These are phyloP conservation scores for Penicillium hesseltinei DNA, from an alignment of 2,329 filamentous ascomycete species.

Conservation along the genomic window DNA sequence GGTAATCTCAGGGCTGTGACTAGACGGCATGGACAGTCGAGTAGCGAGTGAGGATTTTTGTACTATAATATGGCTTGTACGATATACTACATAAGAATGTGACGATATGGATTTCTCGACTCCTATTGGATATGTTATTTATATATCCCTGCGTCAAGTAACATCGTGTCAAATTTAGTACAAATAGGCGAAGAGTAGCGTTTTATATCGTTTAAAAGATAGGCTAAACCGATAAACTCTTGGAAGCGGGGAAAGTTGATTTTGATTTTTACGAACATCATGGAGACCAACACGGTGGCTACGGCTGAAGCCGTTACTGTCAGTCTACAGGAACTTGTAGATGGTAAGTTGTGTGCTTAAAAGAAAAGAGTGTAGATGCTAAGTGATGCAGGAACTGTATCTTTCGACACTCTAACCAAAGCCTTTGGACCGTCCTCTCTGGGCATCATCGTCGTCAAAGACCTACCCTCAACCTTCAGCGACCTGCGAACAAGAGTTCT, in stretches of 20 bases:
- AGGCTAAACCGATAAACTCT: background rate
- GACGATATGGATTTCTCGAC: background rate
- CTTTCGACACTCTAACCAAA: slow-evolving; percentile 49
- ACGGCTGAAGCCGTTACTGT: slow-evolving; percentile 45
- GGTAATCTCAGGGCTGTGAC: slow-evolving; percentile 67
- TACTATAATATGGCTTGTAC: slow-evolving; percentile 2
- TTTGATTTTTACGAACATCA: slow-evolving; percentile 8
- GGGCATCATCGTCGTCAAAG: slow-evolving; percentile 90
- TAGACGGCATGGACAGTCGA: slow-evolving; percentile 17
- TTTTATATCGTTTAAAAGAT: background rate
- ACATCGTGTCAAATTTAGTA: background rate
- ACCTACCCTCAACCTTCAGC: slow-evolving; percentile 70
- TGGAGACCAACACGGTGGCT: slow-evolving; percentile 28
- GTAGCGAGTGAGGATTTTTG: slow-evolving; percentile 1
- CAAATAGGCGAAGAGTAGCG: background rate
- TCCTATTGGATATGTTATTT: background rate
- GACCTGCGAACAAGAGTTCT: slow-evolving; percentile 71
- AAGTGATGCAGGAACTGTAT: slow-evolving; percentile 35
- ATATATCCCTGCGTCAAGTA: background rate
- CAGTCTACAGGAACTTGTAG: slow-evolving; percentile 48
- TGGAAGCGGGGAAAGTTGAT: slow-evolving; percentile 9
- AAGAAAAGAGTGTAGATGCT: slow-evolving; percentile 1
- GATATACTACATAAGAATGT: slow-evolving; percentile 6
- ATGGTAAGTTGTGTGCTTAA: slow-evolving; percentile 39
- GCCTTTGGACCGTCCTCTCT: slow-evolving; percentile 90